These are phyloP conservation scores for Trametes villosa DNA, from an alignment of 768 basidiomycete species.

Conservation along the genomic window DNA sequence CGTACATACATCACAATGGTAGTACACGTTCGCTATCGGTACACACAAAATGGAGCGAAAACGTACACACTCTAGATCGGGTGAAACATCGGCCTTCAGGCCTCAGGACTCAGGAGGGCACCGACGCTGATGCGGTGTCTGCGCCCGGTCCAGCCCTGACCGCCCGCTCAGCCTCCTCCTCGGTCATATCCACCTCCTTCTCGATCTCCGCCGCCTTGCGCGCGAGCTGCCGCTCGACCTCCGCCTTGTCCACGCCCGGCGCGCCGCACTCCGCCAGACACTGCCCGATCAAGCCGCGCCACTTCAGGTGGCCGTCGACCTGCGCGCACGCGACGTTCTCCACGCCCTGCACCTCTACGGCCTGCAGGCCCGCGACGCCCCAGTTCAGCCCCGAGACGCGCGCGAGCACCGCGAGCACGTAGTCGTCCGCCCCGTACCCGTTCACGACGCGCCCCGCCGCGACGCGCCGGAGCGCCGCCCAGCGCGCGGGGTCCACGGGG, in stretches of 20 bases:
- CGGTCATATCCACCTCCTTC: slow-evolving; percentile 26
- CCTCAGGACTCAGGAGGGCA: no score
- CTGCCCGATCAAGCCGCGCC: slow-evolving; percentile 53
- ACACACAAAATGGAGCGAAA: no score
- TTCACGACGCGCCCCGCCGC: slow-evolving; percentile 59
- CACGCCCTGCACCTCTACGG: slow-evolving; percentile 53
- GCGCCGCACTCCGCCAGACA: slow-evolving; percentile 46
- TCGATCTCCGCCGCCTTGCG: slow-evolving; percentile 31
- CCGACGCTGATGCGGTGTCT: neutral
- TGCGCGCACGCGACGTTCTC: slow-evolving; percentile 54
- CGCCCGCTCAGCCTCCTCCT: slow-evolving; percentile 23
- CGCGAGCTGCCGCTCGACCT: slow-evolving; percentile 43
- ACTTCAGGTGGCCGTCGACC: slow-evolving; percentile 55
- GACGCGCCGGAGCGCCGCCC: slow-evolving; percentile 52
- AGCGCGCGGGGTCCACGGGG: slow-evolving; percentile 43
- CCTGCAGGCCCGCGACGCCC: slow-evolving; percentile 54
- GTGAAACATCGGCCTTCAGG: no score
- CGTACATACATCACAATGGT: neutral
- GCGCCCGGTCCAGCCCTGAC: slow-evolving; percentile 12
- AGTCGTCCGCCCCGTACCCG: slow-evolving; percentile 55
- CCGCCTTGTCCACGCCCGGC: slow-evolving; percentile 42
- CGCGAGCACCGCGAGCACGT: slow-evolving; percentile 56
- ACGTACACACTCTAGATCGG: no score
- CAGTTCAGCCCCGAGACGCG: slow-evolving; percentile 51
- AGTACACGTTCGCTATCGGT: neutral